Percentiles rank a stretch among this genome's conserved stretches.
These are phyloP conservation scores for Leccinum colubrinum DNA, from an alignment of 1,284 basidiomycete genomes.

Conservation along the genomic window DNA sequence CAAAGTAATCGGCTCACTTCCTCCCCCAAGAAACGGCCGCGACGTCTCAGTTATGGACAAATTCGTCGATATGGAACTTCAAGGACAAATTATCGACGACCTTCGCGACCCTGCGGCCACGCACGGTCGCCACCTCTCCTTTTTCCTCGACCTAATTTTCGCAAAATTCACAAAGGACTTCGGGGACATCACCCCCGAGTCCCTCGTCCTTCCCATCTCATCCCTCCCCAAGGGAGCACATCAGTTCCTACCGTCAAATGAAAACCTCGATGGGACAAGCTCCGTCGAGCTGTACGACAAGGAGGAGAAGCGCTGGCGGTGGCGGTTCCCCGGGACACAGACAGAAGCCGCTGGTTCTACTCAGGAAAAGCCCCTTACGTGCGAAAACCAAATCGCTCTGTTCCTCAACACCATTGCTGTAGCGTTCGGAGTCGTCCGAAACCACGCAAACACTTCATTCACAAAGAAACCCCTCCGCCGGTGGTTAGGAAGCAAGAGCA, in stretches of 20 bases:
- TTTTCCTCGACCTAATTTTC: neutral
- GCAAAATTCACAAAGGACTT: neutral
- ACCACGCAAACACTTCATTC: neutral
- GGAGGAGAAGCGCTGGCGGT: neutral
- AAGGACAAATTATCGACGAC: neutral
- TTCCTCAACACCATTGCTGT: neutral
- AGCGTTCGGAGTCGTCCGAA: neutral
- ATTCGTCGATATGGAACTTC: neutral
- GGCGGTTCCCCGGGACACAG: neutral
- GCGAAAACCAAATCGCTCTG: neutral
- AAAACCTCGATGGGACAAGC: neutral
- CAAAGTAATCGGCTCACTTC: neutral
- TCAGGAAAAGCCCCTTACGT: neutral
- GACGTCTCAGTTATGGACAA: neutral
- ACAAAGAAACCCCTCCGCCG: neutral
- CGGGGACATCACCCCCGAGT: neutral
- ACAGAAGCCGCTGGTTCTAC: neutral
- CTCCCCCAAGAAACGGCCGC: neutral
- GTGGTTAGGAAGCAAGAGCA: neutral
- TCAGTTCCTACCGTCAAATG: neutral
- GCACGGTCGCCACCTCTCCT: neutral
- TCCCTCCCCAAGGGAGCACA: neutral
- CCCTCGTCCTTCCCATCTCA: neutral
- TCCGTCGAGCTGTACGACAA: neutral
- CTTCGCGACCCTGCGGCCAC: neutral